These are phyloP conservation scores for Sequoiadendron giganteum DNA, from an alignment of 75 land plant genomes.

Conservation along the genomic window DNA sequence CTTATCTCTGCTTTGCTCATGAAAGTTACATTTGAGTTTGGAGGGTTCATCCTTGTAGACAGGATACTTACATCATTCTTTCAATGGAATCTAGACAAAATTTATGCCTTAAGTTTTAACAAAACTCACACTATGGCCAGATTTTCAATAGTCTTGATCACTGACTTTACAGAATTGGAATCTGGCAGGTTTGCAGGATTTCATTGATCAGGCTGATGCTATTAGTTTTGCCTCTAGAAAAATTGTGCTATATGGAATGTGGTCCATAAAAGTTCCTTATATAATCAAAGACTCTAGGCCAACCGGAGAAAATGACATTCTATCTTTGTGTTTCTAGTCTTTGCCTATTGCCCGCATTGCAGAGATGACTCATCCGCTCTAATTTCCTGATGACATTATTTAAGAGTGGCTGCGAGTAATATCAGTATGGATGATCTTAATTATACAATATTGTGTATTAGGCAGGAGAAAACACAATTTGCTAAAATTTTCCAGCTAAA, in stretches of 20 bases:
- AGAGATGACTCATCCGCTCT: neutral
- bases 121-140: neutral
- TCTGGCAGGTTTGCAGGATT: neutral
- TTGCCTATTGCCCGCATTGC: neutral
- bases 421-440: neutral
- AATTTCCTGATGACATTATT: neutral
- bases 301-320: neutral
- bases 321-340: neutral
- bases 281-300: neutral
- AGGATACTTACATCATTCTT: neutral
- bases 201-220: neutral
- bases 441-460: neutral
- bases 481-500: neutral
- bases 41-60: neutral
- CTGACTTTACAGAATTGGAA: neutral
- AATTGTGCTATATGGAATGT: neutral
- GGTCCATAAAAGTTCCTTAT: neutral
- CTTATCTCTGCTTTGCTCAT: neutral
- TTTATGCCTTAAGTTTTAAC: neutral
- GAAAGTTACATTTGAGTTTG: neutral
- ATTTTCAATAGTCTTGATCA: neutral
- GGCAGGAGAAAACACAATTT: neutral
- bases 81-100: neutral
- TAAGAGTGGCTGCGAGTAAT: neutral
- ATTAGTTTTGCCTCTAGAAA: neutral